Evolutionary conservation across 106 monocot species (phyloP), one percentile per base, ranked within the genome.

Genomic region (Allium cepa): DNA sequence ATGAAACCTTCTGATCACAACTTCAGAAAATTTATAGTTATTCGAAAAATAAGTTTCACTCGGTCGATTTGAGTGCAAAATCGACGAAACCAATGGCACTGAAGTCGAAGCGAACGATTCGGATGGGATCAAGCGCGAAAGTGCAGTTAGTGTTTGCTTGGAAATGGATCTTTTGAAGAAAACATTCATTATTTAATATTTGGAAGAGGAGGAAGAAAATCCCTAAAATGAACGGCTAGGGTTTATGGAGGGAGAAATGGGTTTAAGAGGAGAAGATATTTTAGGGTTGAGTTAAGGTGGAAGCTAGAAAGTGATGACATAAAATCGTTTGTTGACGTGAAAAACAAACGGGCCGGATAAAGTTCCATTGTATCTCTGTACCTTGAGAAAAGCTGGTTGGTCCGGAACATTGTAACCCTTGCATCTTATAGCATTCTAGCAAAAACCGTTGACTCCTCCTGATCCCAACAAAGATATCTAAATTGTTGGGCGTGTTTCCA

Each of bases 111-210:
- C 11, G 51, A 67, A 7, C 12, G 67, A 67, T 67, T 67, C 67
- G 27, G 67, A 51, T 3, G 67, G 67, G 67, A 67, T 67, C 52
- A 67, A 17, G 10, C 67, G 67, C 5, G 82, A 58, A 12, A 83
- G 68, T 18, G 71, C 69, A 8, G 71, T 50, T 17, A 83, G 58
- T 67, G 68, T 60, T 36, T 56, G 78, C 68, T 69, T 60, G 52
- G 76, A 69, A 9, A 69, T 63, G 49, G 85, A 79, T 46, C 78
- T 69, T 16, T 84, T 84, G 65, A 92, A 15, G 17, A 92, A 63
- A 22, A 53, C n/a, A 47, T 68, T 75, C 84, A 84, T 87, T 22
- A 26, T 3, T 15, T 60, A 60, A 47, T 48, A 15, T 14, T 53
- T 4, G 53, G 53, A 15, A 15, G 15, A 1, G 10, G 56, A 52